Conservation (phyloP, 2,329 filamentous ascomycete genomes). For the Macrophomina pseudophaseolina region DNA sequence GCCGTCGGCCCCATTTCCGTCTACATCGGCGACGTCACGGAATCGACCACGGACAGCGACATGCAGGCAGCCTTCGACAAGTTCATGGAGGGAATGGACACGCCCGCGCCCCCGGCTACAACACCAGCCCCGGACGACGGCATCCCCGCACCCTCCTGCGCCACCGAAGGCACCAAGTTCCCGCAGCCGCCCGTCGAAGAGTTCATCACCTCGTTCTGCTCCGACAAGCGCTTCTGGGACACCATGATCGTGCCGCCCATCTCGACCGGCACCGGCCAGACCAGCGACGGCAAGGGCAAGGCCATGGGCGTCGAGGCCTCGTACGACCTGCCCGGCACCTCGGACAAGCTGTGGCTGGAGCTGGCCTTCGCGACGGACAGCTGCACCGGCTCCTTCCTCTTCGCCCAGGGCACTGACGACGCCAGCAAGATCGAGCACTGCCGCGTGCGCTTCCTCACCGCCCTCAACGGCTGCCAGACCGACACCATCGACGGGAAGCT, state of each 20-base stretch:
- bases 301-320: not conserved
- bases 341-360: not conserved
- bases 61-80: not conserved
- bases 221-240: not conserved
- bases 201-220: not conserved
- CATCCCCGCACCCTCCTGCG: not conserved
- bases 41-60: not conserved
- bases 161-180: not conserved
- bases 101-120: not conserved
- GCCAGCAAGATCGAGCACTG: not conserved
- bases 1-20: not conserved
- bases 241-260: not conserved
- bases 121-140: not conserved
- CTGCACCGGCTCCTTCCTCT: not conserved
- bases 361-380: not conserved
- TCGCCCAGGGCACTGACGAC: not conserved
- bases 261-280: not conserved
- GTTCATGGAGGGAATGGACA: not conserved
- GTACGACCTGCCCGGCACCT: not conserved
- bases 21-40: not conserved
- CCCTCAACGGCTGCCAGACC: not conserved
- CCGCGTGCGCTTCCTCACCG: not conserved
- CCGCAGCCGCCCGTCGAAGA: not conserved
- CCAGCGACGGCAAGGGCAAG: not conserved
- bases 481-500: not conserved